Percentiles rank a stretch among this genome's conserved stretches.
Conservation (phyloP, 352 stramenopile species). For the Blastocystis sp. region DNA sequence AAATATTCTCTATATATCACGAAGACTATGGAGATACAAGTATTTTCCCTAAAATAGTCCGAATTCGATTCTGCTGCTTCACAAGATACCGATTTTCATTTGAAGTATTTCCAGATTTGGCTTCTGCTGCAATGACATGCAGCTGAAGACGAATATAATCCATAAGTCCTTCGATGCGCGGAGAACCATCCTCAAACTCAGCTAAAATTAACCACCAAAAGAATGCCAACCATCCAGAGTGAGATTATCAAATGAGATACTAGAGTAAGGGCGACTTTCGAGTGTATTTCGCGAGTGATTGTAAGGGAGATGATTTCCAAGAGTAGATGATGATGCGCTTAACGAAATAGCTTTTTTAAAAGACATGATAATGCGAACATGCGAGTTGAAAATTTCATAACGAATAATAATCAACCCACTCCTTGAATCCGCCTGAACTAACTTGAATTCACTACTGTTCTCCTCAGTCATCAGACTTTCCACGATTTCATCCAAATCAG, state of each 20-base stretch:
- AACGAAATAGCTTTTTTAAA: neutral
- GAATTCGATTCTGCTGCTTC: neutral
- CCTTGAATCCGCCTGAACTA: neutral
- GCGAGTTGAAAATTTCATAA: neutral
- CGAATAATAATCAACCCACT: neutral
- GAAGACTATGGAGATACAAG: neutral
- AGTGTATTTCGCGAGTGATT: neutral
- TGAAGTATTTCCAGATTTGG: neutral
- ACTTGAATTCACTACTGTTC: neutral
- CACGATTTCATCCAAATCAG: constrained; percentile 13
- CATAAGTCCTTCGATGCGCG: neutral
- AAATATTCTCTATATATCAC: neutral
- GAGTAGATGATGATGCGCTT: neutral
- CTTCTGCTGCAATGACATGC: neutral
- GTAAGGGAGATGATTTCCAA: neutral
- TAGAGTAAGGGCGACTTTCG: neutral
- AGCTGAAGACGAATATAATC: neutral
- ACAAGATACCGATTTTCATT: neutral
- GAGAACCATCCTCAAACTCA: neutral
- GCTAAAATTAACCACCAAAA: neutral
- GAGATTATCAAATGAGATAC: neutral
- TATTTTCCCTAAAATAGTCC: neutral
- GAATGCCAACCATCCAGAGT: neutral
- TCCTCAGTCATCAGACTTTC: neutral
- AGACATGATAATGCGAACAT: neutral